Conservation (phyloP, 495 filamentous ascomycete genomes). For the Sordaria brevicollis region DNA sequence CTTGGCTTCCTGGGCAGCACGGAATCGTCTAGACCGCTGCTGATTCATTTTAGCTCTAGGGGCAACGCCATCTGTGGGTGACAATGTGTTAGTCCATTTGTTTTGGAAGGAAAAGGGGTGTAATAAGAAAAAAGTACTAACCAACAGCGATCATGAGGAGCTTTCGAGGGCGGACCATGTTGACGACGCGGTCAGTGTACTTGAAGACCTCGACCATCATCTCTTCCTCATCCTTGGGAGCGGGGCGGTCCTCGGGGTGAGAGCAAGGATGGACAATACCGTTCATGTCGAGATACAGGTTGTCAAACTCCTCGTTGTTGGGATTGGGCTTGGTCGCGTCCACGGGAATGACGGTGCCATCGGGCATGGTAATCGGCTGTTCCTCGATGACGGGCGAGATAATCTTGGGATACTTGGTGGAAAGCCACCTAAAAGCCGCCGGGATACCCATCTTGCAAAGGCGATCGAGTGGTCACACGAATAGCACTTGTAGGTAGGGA, state of each 20-base stretch:
- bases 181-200: conserved; percentile 95
- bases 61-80: conserved; percentile 71
- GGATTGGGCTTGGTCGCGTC: conserved; percentile 80
- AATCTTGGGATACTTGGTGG: conserved; percentile 93
- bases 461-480: background rate
- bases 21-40: conserved; percentile 82
- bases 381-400: conserved; percentile 86
- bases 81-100: conserved; percentile 24
- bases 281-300: conserved; percentile 98
- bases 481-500: background rate
- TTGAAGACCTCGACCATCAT: conserved; percentile 99
- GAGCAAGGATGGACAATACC: conserved; percentile 99
- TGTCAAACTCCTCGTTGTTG: conserved; percentile 96
- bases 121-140: conserved; percentile 38
- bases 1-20: conserved; percentile 85
- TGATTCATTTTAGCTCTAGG: conserved; percentile 97
- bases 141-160: conserved; percentile 95
- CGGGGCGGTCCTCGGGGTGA: conserved; percentile 86
- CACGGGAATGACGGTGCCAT: conserved; percentile 73
- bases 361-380: conserved; percentile 57
- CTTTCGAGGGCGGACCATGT: conserved; percentile 94
- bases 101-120: too few relatives aligned
- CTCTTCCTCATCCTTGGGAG: conserved; percentile 88
- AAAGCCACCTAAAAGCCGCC: conserved; percentile 87
- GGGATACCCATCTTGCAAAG: conserved; percentile 77